Percentiles rank a stretch among this genome's conserved stretches.
phyloP scores from a whole-genome alignment of 805 yeast species.

The Spathaspora sp. region DNA sequence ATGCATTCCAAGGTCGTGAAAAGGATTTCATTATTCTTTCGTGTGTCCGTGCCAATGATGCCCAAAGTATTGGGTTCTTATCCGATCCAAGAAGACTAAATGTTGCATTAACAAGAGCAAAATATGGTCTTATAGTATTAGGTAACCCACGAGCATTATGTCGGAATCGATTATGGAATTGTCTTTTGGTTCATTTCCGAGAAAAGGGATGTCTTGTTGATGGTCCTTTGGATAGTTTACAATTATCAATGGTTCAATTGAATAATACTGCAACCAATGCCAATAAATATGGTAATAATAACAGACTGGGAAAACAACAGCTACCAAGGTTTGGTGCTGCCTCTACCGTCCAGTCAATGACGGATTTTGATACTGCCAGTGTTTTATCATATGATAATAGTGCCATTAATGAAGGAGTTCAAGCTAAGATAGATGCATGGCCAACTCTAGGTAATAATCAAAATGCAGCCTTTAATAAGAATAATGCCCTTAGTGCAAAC shows the following conservation, averaged over 20 bases:
- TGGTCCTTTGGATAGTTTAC: conserved; percentile 79
- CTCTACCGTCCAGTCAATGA: conserved; percentile 9
- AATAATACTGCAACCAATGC: conserved; percentile 7
- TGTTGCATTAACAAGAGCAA: conserved; percentile 43
- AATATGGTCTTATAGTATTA: conserved; percentile 48
- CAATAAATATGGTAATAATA: not conserved
- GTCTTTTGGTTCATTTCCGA: conserved; percentile 70
- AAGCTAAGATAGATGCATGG: conserved; percentile 16
- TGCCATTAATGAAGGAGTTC: not conserved
- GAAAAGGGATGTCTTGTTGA: conserved; percentile 87
- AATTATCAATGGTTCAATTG: conserved; percentile 61
- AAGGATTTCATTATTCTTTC: conserved; percentile 40
- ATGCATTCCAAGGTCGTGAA: conserved; percentile 43
- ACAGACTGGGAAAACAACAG: not conserved
- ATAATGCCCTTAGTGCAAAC: conserved; percentile 23
- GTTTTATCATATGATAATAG: conserved; percentile 20
- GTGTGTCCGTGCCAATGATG: conserved; percentile 43
- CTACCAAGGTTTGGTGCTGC: conserved; percentile 9
- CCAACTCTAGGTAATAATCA: conserved; percentile 19
- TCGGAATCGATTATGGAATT: conserved; percentile 73
- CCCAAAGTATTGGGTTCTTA: conserved; percentile 39
- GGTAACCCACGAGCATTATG: conserved; percentile 83
- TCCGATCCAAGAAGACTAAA: conserved; percentile 42
- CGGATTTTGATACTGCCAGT: conserved; percentile 26
- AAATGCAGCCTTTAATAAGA: conserved; percentile 9